Evolutionary conservation across 2,329 filamentous ascomycete species (phyloP), one percentile per base, ranked within the genome.

Genomic region (Davidsoniella eucalypti): DNA sequence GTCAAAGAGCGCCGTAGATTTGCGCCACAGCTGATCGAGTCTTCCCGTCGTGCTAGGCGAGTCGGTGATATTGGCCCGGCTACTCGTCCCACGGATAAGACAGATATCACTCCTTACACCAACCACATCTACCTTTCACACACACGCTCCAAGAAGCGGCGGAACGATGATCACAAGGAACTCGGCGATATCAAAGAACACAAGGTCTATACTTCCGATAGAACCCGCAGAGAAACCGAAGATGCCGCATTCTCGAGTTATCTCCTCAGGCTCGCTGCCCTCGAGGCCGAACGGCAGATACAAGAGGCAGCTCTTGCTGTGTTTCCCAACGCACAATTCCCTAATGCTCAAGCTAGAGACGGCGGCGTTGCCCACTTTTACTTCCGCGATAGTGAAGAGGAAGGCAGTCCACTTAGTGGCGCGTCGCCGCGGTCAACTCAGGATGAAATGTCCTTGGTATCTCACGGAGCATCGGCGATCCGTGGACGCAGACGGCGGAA

Each of bases 21-120:
- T 62, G 74, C 80, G 26, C 87, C 87, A 10, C 82, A 90, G 58
- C 69, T 94, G 50, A 80, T 94, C 54, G 86, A 90, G 63, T 88
- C 84, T 2, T 82, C 82, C 3, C 77, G 79, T 57, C 73, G 87
- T 49, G 78, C 79, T 33, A 77, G 82, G 55, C 78, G 78, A 58
- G 74, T 74, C 14, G 78, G 78, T 17, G 81, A 87, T 57, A 63
- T 71, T 1, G 72, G 71, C 5, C 78, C 79, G 17, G 75, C 79
- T 26, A 76, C 79, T 18, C 71, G 70, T 49, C 77, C 75, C 9
- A 73, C 74, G 52, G 79, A 84, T 64, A 84, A 81, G 65, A 87
- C 83, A 36, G 82, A 87, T 59, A 80, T 80, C 50, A 77, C 75
- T 0, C 76, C 78, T 37, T 78, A 77, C 56, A 76, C 72, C 55